Base-by-base conservation (phyloP, 2,329 filamentous ascomycete species). In the Bisporella sp. region DNA sequence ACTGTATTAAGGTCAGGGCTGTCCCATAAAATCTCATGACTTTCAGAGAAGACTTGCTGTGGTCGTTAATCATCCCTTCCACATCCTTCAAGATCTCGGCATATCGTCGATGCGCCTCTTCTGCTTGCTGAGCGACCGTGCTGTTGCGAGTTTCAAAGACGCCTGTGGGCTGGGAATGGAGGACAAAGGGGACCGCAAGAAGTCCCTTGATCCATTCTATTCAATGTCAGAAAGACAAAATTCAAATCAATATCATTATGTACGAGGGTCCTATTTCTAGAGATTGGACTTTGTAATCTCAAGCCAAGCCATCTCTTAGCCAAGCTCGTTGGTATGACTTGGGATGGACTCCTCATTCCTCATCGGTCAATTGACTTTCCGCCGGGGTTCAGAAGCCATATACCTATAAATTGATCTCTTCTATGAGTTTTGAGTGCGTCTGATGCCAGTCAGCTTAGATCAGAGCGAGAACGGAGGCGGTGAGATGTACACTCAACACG, bases 121-220 rank as follows among this genome's bases (percentile, higher is more conserved):
- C 79, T 4, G 88, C 87, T 74, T 92, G 90, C 51, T 84, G 78
- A 42, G 78, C 73, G 46, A 92, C 78, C 49, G 75, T 78, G 49
- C 78, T 74, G 50, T 77, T 75, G 59, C 82, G 77, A 50, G 79
- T 75, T 57, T 91, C 85, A 62, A 92, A 90, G 41, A 90, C 81
- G 21, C 89, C 89, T 1, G 89, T 95, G 4, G 93, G 93, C 66
- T 97, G 91, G 1, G 92, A 96, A 68, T 96, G 90, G 48, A 99
- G 80, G 39, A 99, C 92, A 66, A 99, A 99, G 0, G 93, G 93
- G 1, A 97, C 92, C 1, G 93, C 93, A 9, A 97, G 75, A 4
- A 97, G 79, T 39, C 86, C 88, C 71, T 99, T 97, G 75, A 97
- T 89, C 92, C 92, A 97, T 85, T 96, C 89, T 82, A 62, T 54